Percentiles rank a stretch among this genome's conserved stretches.
These are phyloP conservation scores for Rhynchosporium secalis DNA, from an alignment of 2,329 filamentous ascomycete species.

Conservation along the genomic window DNA sequence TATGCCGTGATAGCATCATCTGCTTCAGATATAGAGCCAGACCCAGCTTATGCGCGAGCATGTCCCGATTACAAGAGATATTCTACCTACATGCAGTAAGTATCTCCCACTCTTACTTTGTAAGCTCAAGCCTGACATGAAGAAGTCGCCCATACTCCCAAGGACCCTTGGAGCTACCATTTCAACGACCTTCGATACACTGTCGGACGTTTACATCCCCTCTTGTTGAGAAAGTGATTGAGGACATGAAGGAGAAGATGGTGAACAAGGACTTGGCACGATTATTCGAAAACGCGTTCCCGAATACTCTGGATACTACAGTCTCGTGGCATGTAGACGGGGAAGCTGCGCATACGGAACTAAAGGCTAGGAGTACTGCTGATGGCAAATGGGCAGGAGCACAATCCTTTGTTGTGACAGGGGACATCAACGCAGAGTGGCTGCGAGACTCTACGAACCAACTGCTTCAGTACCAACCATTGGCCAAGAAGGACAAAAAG, in stretches of 20 bases:
- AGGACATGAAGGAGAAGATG: slow-evolving; percentile 76
- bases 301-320: slow-evolving; percentile 73
- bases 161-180: slow-evolving; percentile 78
- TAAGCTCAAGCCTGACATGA: slow-evolving; percentile 23
- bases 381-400: slow-evolving; percentile 75
- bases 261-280: slow-evolving; percentile 84
- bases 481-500: slow-evolving; percentile 77
- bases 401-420: slow-evolving; percentile 91
- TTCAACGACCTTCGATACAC: slow-evolving; percentile 74
- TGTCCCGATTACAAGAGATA: slow-evolving; percentile 42
- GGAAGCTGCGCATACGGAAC: slow-evolving; percentile 42
- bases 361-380: slow-evolving; percentile 43
- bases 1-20: slow-evolving; percentile 16
- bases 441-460: slow-evolving; percentile 92
- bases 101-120: background rate
- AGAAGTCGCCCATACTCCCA: slow-evolving; percentile 73
- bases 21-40: slow-evolving; percentile 8
- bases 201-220: slow-evolving; percentile 90
- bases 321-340: slow-evolving; percentile 68
- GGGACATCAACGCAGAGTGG: slow-evolving; percentile 93
- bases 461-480: slow-evolving; percentile 80
- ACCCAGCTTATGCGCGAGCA: slow-evolving; percentile 29
- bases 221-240: slow-evolving; percentile 83
- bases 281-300: slow-evolving; percentile 93
- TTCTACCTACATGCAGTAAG: slow-evolving; percentile 36